Conservation (phyloP, 495 filamentous ascomycete species). For the Podospora tetraspora region DNA sequence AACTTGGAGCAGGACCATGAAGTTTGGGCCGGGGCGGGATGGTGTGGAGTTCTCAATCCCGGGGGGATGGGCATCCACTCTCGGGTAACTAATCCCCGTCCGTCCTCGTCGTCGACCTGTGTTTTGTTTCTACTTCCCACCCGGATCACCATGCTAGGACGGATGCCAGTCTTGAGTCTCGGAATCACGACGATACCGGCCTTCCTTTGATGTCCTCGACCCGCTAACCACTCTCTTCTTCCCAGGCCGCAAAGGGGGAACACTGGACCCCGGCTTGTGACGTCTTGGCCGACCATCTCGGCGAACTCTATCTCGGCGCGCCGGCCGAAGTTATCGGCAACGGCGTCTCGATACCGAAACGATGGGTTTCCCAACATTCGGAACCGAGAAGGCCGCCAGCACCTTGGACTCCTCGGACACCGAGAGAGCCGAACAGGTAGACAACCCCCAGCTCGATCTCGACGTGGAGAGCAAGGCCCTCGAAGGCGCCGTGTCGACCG, state of each 20-base stretch:
- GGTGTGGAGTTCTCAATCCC: neutral
- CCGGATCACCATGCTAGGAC: neutral
- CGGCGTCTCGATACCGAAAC: neutral
- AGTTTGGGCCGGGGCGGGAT: neutral
- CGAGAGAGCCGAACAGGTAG: neutral
- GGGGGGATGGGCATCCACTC: neutral
- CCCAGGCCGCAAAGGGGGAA: neutral
- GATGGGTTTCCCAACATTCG: neutral
- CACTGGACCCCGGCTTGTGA: neutral
- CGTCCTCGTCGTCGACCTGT: neutral
- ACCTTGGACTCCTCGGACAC: slow-evolving; percentile 3
- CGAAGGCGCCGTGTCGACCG: neutral
- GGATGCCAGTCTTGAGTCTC: neutral
- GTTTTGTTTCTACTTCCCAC: neutral
- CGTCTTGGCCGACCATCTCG: neutral
- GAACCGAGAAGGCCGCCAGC: neutral
- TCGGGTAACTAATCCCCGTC: neutral
- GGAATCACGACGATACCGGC: neutral
- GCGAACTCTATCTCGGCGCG: neutral
- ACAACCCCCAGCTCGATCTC: neutral
- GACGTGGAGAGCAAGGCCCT: neutral
- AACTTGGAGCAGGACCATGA: neutral
- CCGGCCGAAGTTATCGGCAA: neutral
- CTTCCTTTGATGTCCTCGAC: neutral
- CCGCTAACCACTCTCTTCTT: neutral